phyloP scores from a whole-genome alignment of 352 stramenopile species.

The Pythium aquatile region DNA sequence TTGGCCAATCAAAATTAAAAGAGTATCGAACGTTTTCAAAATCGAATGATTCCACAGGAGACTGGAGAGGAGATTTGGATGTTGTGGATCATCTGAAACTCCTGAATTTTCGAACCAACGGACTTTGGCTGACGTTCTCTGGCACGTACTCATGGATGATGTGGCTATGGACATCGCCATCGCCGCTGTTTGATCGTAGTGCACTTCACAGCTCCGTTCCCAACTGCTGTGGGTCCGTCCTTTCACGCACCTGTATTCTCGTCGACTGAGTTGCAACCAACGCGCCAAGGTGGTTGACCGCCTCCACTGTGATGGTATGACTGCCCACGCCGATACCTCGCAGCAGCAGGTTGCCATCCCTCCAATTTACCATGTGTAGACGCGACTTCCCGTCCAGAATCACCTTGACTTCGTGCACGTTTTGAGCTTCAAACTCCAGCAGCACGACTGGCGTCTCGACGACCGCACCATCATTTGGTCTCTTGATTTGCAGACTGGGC shows the following conservation, averaged over 20 bases:
- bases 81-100: not conserved
- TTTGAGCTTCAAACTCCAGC: slow-evolving; percentile 39
- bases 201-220: not conserved
- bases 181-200: not conserved
- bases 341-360: slow-evolving; percentile 44
- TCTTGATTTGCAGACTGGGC: slow-evolving; percentile 25
- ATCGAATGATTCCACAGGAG: not conserved
- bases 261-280: slow-evolving; percentile 2
- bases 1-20: not conserved
- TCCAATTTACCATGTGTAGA: slow-evolving; percentile 33
- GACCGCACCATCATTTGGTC: slow-evolving; percentile 27
- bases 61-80: too few species aligned
- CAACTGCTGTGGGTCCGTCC: not conserved
- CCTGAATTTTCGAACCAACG: too few species aligned
- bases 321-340: slow-evolving; percentile 32
- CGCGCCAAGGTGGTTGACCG: slow-evolving; percentile 8
- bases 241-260: not conserved
- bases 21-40: slow-evolving; percentile 4
- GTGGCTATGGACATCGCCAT: too few species aligned
- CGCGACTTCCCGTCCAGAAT: slow-evolving; percentile 30
- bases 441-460: slow-evolving; percentile 24
- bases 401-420: slow-evolving; percentile 34
- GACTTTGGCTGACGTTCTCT: too few species aligned
- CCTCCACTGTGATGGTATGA: slow-evolving; percentile 35
- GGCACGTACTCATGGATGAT: too few species aligned